Evolutionary conservation across 805 yeast genomes (phyloP).

Genomic region (Zygosaccharomyces pseudorouxii): DNA sequence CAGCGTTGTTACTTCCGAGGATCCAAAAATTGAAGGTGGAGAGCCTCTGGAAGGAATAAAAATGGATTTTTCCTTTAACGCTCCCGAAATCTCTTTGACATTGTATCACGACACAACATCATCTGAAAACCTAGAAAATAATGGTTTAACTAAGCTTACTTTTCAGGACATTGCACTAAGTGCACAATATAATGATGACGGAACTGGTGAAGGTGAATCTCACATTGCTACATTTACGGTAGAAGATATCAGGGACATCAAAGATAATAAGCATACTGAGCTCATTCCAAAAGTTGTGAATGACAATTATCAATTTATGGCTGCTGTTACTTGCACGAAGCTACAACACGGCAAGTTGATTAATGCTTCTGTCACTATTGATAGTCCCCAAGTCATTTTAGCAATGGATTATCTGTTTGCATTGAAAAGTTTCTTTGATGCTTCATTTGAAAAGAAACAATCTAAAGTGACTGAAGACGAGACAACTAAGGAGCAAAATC

Average conservation of each 20-base stretch:
- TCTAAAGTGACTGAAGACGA: conserved; percentile 1
- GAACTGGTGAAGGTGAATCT: conserved; percentile 55
- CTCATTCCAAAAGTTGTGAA: conserved; percentile 68
- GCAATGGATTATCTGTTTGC: conserved; percentile 86
- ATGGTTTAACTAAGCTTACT: conserved; percentile 52
- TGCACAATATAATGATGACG: conserved; percentile 48
- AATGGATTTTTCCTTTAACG: conserved; percentile 45
- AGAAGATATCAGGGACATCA: conserved; percentile 60
- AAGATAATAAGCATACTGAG: conserved; percentile 68
- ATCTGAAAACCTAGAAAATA: conserved; percentile 35
- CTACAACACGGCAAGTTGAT: conserved; percentile 39
- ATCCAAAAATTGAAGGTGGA: conserved; percentile 2
- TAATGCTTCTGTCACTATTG: conserved; percentile 58
- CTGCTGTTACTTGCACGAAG: conserved; percentile 45
- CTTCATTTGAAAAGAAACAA: conserved; percentile 37
- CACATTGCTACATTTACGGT: conserved; percentile 70
- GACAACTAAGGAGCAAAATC: background rate
- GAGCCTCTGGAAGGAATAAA: conserved; percentile 7
- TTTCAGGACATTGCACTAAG: conserved; percentile 53
- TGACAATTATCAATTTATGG: conserved; percentile 66
- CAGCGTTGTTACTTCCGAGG: conserved; percentile 4
- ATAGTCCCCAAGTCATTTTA: conserved; percentile 72
- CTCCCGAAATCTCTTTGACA: conserved; percentile 62
- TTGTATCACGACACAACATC: conserved; percentile 50
- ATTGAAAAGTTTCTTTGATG: conserved; percentile 56